Base-by-base conservation (phyloP, 23 red algal species). In the Pyropia yezoensis region DNA sequence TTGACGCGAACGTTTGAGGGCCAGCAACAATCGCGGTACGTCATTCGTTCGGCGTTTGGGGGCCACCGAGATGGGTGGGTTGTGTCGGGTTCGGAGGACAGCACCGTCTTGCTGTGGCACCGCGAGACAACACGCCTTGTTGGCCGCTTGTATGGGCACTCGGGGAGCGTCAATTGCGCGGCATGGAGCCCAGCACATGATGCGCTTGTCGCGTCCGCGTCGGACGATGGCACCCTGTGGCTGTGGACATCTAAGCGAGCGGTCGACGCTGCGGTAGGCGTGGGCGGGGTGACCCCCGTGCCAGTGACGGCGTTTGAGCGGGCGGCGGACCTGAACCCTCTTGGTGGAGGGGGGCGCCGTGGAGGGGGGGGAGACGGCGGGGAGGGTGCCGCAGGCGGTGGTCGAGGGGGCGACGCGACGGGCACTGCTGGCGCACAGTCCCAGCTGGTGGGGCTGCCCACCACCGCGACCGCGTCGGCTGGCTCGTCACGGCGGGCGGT, bases 11-110 rank as follows among this genome's bases (percentile, higher is more conserved):
- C 53, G 27, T 73, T 83, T 50, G 54, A 54, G 14, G 94, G 94
- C 22, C 88, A 80, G 29, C 74, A 89, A 57, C 94, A 98, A 72
- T 68, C 54, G 51, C 30, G 83, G 61, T 98, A 76, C 45, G 94
- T 98, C 18, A 91, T 98, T 32, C 94, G 94, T 7, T 76, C 62
- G 24, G 83, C 81, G 21, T 98, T 98, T 61, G 87, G 94, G 13
- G 94, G 94, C 34, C 61, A 83, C 20, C 52, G 74, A 20, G 76
- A 96, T 53, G 73, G 73, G 63, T 84, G 90, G n/a, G 92, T 96
- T 26, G 63, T 96, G 19, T 88, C 79, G 63, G 92, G 92, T 27
- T 85, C 77, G 19, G 92, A 96, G 67, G 92, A 96, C 70, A 70
- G 65, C 29, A 62, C 75, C 51, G 92, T 96, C 18, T 96, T 83